Conservation (phyloP, 106 monocot genomes). For the Acorus gramineus region DNA sequence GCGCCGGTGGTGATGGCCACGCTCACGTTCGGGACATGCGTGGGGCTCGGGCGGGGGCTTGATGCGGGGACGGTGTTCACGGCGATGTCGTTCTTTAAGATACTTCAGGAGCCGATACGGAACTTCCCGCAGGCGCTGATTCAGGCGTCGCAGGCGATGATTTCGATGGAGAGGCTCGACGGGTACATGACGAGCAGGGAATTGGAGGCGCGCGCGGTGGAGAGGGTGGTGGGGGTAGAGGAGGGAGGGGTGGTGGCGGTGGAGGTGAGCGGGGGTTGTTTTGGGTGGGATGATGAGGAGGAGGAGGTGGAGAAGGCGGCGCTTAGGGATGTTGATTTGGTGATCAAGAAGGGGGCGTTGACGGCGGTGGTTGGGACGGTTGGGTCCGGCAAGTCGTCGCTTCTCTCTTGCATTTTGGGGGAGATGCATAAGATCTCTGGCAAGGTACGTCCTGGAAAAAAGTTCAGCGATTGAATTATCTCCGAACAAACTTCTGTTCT, state of each 20-base stretch:
- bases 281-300: slow-evolving; percentile 58
- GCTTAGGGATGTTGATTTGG: slow-evolving; percentile 45
- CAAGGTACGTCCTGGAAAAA: background rate
- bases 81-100: slow-evolving; percentile 78
- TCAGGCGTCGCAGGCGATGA: slow-evolving; percentile 62
- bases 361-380: slow-evolving; percentile 88
- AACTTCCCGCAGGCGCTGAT: slow-evolving; percentile 95
- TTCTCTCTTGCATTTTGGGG: slow-evolving; percentile 68
- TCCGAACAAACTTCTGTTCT: too few species aligned
- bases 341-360: slow-evolving; percentile 48
- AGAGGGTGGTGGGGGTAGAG: slow-evolving; percentile 13
- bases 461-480: too few species aligned
- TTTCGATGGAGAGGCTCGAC: slow-evolving; percentile 74
- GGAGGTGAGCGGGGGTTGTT: slow-evolving; percentile 46
- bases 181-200: slow-evolving; percentile 69
- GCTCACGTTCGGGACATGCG: slow-evolving; percentile 69
- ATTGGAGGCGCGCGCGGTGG: slow-evolving; percentile 59
- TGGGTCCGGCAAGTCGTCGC: slow-evolving; percentile 88
- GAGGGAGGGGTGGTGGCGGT: slow-evolving; percentile 32
- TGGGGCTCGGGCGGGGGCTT: slow-evolving; percentile 38
- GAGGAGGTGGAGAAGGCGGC: slow-evolving; percentile 4
- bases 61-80: slow-evolving; percentile 83
- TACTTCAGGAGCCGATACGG: slow-evolving; percentile 80
- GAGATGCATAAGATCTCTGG: slow-evolving; percentile 85
- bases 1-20: slow-evolving; percentile 52